Conservation (phyloP, 495 filamentous ascomycete genomes). For the Choiromyces venosus region DNA sequence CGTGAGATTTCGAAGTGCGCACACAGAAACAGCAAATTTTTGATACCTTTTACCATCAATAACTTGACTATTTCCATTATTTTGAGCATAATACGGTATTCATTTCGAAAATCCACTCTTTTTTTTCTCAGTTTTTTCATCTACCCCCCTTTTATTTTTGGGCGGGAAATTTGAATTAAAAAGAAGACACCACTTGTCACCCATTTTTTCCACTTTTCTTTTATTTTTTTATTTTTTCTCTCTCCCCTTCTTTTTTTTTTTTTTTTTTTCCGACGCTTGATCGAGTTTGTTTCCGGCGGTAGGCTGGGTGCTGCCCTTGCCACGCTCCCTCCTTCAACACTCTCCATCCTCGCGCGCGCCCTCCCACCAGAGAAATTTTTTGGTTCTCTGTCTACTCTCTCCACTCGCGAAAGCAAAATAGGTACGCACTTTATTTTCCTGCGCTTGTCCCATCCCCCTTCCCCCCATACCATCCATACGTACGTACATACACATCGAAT, state of each 20-base stretch:
- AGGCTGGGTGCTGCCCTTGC: conserved; percentile 39
- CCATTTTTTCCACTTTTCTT: conserved; percentile 3
- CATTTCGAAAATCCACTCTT: neutral
- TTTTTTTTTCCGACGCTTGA: conserved; percentile 31
- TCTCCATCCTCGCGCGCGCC: conserved; percentile 38
- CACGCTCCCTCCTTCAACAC: conserved; percentile 38
- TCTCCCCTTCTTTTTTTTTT: neutral
- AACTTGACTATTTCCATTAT: neutral
- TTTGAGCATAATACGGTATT: conserved; percentile 1
- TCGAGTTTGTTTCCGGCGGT: conserved; percentile 30
- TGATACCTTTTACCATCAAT: neutral
- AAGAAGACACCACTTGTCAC: neutral
- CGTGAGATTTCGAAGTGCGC: conserved; percentile 24
- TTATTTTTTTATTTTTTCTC: neutral
- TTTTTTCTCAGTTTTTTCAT: conserved; percentile 11
- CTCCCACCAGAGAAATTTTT: conserved; percentile 38
- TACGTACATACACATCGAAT: conserved; percentile 33
- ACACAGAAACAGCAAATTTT: neutral
- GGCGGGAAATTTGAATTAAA: conserved; percentile 18
- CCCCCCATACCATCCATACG: conserved; percentile 6
- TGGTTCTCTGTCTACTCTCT: conserved; percentile 39
- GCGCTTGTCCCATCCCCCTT: conserved; percentile 39
- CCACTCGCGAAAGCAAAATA: conserved; percentile 41
- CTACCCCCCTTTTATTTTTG: conserved; percentile 24
- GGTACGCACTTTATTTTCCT: conserved; percentile 41